phyloP scores from a whole-genome alignment of 2,329 filamentous ascomycete species.

The Colletotrichum tropicicola region DNA sequence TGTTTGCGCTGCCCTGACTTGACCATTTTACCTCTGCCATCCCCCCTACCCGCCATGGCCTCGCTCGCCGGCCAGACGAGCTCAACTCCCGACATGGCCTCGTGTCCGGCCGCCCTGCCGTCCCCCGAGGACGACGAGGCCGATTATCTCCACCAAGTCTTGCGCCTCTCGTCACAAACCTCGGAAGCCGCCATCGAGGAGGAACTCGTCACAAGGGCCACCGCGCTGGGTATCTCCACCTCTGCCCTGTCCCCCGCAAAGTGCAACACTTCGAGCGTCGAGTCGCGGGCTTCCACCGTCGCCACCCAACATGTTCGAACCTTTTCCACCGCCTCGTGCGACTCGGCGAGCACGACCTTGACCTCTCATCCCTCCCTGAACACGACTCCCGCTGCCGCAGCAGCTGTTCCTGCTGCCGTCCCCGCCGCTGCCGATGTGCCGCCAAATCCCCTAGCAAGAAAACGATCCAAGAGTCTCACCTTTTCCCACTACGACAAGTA shows the following conservation, averaged over 20 bases:
- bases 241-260: constrained; percentile 42
- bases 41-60: constrained; percentile 23
- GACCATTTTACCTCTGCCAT: not conserved
- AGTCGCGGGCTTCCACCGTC: constrained; percentile 52
- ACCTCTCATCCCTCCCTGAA: constrained; percentile 54
- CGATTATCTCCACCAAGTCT: constrained; percentile 49
- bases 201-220: constrained; percentile 44
- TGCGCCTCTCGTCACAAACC: constrained; percentile 41
- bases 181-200: constrained; percentile 51
- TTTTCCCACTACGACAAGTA: constrained; percentile 64
- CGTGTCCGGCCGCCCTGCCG: not conserved
- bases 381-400: constrained; percentile 31
- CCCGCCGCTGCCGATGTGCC: constrained; percentile 29
- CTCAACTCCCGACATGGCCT: constrained; percentile 21
- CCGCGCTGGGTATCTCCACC: constrained; percentile 45
- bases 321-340: constrained; percentile 51
- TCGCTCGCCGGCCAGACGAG: constrained; percentile 23
- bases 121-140: constrained; percentile 48
- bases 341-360: constrained; percentile 49
- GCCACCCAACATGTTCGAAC: constrained; percentile 52
- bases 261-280: constrained; percentile 47
- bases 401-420: not conserved
- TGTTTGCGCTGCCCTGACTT: constrained; percentile 25
- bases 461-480: constrained; percentile 47
- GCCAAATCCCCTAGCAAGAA: constrained; percentile 29